phyloP scores from a whole-genome alignment of 2,329 filamentous ascomycete genomes.

The Corinectria fuckeliana region DNA sequence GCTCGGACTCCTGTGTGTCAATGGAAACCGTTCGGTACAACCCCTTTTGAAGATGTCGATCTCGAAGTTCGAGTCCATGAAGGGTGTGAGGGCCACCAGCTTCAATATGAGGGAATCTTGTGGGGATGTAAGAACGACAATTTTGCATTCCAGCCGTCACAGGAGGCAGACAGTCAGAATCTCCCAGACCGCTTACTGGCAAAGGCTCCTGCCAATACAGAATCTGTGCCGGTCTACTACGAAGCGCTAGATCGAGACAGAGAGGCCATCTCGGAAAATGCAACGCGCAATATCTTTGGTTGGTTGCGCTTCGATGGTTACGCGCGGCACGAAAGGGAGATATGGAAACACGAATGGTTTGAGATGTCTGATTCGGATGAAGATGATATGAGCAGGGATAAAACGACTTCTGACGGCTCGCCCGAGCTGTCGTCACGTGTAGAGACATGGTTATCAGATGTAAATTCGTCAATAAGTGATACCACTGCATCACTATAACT shows the following conservation, averaged over 20 bases:
- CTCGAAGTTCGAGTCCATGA: constrained; percentile 39
- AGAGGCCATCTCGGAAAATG: constrained; percentile 36
- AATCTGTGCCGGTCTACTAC: not conserved
- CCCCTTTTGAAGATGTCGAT: constrained; percentile 36
- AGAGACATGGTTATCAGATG: not conserved
- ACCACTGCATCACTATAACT: not conserved
- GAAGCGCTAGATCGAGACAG: constrained; percentile 18
- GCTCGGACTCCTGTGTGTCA: constrained; percentile 32
- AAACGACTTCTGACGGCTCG: constrained; percentile 1
- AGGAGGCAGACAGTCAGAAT: not conserved
- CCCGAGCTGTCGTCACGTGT: not conserved
- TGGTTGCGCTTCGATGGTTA: constrained; percentile 39
- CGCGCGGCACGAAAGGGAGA: constrained; percentile 26
- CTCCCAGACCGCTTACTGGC: not conserved
- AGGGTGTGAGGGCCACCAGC: constrained; percentile 31
- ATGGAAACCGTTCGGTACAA: constrained; percentile 42
- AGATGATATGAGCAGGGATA: constrained; percentile 12
- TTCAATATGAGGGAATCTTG: constrained; percentile 31
- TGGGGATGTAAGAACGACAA: constrained; percentile 22
- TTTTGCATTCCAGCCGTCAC: not conserved
- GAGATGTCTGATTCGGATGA: constrained; percentile 30
- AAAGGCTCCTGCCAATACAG: not conserved
- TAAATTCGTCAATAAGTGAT: not conserved
- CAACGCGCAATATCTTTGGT: constrained; percentile 39
- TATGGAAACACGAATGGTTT: constrained; percentile 36